Evolutionary conservation across 164 flowering plant species (phyloP), one percentile per base, ranked within the genome.

Genomic region (Euptelea pleiosperma): DNA sequence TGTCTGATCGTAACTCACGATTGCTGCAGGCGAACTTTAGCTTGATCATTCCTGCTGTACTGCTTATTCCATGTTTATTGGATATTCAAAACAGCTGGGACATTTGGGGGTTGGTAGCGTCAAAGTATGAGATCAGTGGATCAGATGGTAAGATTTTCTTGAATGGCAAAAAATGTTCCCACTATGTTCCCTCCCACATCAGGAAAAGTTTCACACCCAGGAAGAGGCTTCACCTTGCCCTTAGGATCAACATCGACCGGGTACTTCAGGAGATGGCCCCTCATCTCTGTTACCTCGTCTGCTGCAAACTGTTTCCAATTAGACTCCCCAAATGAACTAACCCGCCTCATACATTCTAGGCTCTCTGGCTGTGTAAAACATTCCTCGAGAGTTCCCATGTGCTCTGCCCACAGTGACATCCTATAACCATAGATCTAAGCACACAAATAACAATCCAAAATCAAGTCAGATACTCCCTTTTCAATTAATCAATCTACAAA

Each of bases 331-430:
- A 86, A 30, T 12, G 79, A 35, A 56, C 80, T 81, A 3, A 93
- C 73, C 55, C 78, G 66, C 52, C 83, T 74, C 19, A 93, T 89
- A 56, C 99, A 90, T 39, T 90, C 96, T 1, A 93, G 36, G 52
- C 79, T 76, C 70, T 88, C 92, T 0, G 99, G 96, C 52, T 68
- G 65, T 4, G 63, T 63, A 58, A 84, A 93, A 66, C 86, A 80
- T 9, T 86, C 85, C 44, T 88, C 96, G 7, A 79, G 18, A 4
- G 51, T 22, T 62, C 97, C 99, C 0, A 64, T 73, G 63, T 93
- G 99, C 81, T 93, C 99, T 15, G 97, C 97, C 99, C 99, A 93
- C 35, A 93, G 77, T 16, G 98, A 93, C 97, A 93, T 89, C 58
- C 98, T 82, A 56, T 90, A 93, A 55, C 98, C 98, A 67, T 88